Evolutionary conservation across 139 green algal species (phyloP), one percentile per base, ranked within the genome.

Genomic region (Haematococcus lacustris): DNA sequence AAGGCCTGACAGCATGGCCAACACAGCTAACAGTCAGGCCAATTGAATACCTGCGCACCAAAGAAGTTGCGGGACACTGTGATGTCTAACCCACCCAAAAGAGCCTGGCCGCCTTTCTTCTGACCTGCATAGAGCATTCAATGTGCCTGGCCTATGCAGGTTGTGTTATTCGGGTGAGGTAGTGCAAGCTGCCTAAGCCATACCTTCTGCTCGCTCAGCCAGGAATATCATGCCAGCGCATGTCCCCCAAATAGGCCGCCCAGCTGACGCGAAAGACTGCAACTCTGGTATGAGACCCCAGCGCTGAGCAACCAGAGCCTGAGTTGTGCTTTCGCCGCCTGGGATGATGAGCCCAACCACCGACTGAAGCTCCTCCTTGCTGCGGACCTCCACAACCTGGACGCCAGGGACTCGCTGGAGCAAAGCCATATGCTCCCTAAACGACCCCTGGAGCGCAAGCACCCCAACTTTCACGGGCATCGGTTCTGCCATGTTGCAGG

Each of bases 201-300:
- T 64, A 91, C 84, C 83, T 70, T 90, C 83, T 28, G 85, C 81
- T 2, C 64, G 43, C 71, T 97, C 87, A 3, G 95, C 95, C 3
- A 99, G 81, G 82, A 99, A 97, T 70, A 99, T 99, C 71, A 98
- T 90, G 23, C 95, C 95, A 5, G 95, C 95, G 74, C 95, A 99
- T 2, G 95, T 99, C 21, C 95, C 95, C 95, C 95, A 99, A 25
- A 99, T 82, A 3, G 96, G 92, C 80, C 79, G 79, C 2, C 84
- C 86, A 3, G 72, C 63, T 40, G 80, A 79, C 1, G 83, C 75
- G 72, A 96, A 97, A 0, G 78, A 61, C 41, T 79, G 80, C 40
- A 97, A 82, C 77, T 91, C 80, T 3, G 76, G 77, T 25, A 97
- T 88, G 26, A 98, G 82, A 4, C 93, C 93, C 88, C 89, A 96